Base-by-base conservation (phyloP, 2,329 filamentous ascomycete genomes). In the Herpotrichia juniperi region DNA sequence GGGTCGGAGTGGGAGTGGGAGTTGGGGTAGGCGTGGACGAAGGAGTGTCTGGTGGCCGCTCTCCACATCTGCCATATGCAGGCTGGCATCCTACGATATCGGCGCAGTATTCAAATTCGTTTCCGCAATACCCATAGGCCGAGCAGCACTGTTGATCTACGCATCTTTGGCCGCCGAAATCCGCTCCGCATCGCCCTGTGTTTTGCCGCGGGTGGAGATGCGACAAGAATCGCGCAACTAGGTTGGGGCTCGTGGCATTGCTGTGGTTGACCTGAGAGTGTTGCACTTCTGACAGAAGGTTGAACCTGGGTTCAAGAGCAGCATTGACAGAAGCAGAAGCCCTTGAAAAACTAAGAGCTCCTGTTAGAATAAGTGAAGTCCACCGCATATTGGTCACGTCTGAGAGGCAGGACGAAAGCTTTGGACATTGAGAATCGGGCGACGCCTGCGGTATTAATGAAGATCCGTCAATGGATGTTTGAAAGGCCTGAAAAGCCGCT, bases 41-140 rank as follows among this genome's bases (percentile, higher is more conserved):
- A 4, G 56, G 55, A 10, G 57, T 54, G 40, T 49, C 4, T 57
- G 53, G 50, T 21, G 58, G 53, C 16, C 54, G 50, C 35, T 67
- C 56, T 31, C 65, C 65, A 34, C 67, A 69, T 42, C 65, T 50
- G 30, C 67, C 65, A 45, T 58, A 69, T 9, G 62, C 49, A 11
- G 65, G 65, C 25, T 69, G 67, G 31, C 65, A 68, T 30, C 63
- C 64, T 6, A 64, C 65, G 14, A 69, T 46, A 1, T 53, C 42
- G 2, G 34, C 51, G 19, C 65, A 67, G 32, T 61, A 53, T 46
- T 69, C 64, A 22, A 52, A 55, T 14, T 57, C 61, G 17, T 59
- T 61, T 7, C 67, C 66, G 32, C 67, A 70, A 21, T 60, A 70
- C 8, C 59, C 63, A 42, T 61, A 70, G 1, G 51, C 35, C 2